Evolutionary conservation across 2,329 filamentous ascomycete genomes (phyloP).

Genomic region (Aspergillus costaricaensis): DNA sequence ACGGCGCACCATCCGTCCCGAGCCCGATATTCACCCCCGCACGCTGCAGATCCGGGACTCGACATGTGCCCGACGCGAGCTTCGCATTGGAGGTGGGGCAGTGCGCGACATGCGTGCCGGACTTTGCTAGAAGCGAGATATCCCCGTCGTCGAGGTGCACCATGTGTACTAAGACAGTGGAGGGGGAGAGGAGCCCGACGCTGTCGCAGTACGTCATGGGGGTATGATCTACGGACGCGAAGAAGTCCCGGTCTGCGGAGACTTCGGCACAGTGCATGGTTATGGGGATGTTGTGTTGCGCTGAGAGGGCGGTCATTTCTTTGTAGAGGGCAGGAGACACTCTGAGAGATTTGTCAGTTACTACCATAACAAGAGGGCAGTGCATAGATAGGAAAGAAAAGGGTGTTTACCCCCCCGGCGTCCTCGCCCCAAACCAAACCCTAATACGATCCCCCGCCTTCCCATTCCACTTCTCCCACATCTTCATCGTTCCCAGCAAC

Average conservation of each 20-base stretch:
- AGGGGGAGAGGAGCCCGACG: conserved; percentile 42
- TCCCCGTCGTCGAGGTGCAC: conserved; percentile 54
- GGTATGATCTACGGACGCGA: conserved; percentile 31
- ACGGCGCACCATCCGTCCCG: conserved; percentile 57
- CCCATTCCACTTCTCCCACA: conserved; percentile 40
- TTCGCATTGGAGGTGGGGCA: conserved; percentile 57
- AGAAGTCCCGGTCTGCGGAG: conserved; percentile 14
- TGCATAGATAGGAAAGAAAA: background rate
- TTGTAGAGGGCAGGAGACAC: conserved; percentile 40
- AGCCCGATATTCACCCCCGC: conserved; percentile 51
- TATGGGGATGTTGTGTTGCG: conserved; percentile 44
- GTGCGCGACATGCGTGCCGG: conserved; percentile 52
- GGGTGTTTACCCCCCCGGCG: conserved; percentile 46
- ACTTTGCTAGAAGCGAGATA: conserved; percentile 41
- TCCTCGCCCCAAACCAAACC: conserved; percentile 53
- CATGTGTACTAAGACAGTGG: conserved; percentile 56
- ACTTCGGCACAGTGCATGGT: conserved; percentile 52
- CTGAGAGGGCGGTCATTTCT: conserved; percentile 46
- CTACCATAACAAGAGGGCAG: no score
- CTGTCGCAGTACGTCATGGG: conserved; percentile 48
- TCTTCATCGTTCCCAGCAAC: conserved; percentile 43
- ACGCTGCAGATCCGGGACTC: conserved; percentile 48
- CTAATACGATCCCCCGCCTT: conserved; percentile 46
- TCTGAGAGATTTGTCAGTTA: conserved; percentile 9
- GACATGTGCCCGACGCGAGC: conserved; percentile 54